Percentiles rank a stretch among this genome's conserved stretches.
phyloP scores from a whole-genome alignment of 108 stramenopile genomes.

The Cyclotella sp. region DNA sequence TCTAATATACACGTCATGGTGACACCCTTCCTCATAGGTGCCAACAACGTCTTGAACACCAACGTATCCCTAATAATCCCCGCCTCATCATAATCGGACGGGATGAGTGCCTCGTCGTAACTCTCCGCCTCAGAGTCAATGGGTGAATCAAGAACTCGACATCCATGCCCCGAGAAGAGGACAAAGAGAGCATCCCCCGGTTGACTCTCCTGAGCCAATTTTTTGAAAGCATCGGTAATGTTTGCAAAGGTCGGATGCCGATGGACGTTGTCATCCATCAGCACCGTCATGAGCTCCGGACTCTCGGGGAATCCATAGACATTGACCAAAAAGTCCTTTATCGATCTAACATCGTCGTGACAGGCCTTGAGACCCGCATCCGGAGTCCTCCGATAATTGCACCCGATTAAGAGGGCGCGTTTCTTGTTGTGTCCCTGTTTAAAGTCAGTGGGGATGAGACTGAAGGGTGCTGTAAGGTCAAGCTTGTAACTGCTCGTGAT shows the following conservation, averaged over 20 bases:
- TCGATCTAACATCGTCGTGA: slow-evolving; percentile 86
- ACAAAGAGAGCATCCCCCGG: slow-evolving; percentile 90
- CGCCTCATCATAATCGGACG: slow-evolving; percentile 64
- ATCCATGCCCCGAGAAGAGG: slow-evolving; percentile 87
- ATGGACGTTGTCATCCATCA: slow-evolving; percentile 82
- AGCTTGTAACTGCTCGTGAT: slow-evolving; percentile 77
- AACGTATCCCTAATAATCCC: slow-evolving; percentile 87
- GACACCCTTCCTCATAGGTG: slow-evolving; percentile 85
- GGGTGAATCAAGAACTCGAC: slow-evolving; percentile 75
- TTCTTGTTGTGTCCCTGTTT: slow-evolving; percentile 66
- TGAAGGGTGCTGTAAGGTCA: slow-evolving; percentile 73
- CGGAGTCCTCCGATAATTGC: slow-evolving; percentile 72
- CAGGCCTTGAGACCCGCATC: slow-evolving; percentile 81
- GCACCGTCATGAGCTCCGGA: slow-evolving; percentile 73
- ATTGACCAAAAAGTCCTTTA: slow-evolving; percentile 91
- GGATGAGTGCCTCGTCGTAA: slow-evolving; percentile 85
- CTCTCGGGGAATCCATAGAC: slow-evolving; percentile 84
- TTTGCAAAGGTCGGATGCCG: slow-evolving; percentile 75
- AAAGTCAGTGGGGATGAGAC: slow-evolving; percentile 75
- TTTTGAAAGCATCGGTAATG: slow-evolving; percentile 80
- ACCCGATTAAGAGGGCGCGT: slow-evolving; percentile 80
- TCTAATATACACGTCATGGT: slow-evolving; percentile 83
- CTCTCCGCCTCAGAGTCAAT: slow-evolving; percentile 66
- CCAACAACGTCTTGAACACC: slow-evolving; percentile 82
- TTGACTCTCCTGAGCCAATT: slow-evolving; percentile 75